These are phyloP conservation scores for Backusella westeae DNA, from an alignment of 192 early-diverging fungal species.

Conservation along the genomic window DNA sequence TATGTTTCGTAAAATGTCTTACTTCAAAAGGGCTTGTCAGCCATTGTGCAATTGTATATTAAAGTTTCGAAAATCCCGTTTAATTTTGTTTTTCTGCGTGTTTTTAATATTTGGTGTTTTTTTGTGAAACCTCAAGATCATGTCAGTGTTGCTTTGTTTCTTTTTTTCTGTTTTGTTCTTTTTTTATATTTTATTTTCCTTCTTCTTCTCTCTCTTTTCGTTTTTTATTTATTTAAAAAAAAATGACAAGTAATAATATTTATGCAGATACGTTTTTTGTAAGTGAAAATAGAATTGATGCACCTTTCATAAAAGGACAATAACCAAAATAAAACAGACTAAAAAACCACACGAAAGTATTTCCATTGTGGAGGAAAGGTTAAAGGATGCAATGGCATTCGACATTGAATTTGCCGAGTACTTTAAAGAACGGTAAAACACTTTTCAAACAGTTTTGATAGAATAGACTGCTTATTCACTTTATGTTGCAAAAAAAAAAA, in stretches of 20 bases:
- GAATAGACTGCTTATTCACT: not conserved
- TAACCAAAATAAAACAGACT: constrained; percentile 8
- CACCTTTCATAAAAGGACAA: not conserved
- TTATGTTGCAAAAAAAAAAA: too few species aligned
- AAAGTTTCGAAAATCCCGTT: too few species aligned
- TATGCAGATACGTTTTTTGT: not conserved
- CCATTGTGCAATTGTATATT: too few species aligned
- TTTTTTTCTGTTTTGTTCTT: too few species aligned
- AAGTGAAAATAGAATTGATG: not conserved
- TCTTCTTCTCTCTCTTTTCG: not conserved
- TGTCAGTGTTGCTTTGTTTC: too few species aligned
- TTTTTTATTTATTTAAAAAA: not conserved
- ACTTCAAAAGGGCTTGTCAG: too few species aligned
- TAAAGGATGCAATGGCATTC: constrained; percentile 38
- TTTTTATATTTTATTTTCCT: too few species aligned
- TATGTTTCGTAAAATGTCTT: too few species aligned
- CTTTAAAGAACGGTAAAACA: constrained; percentile 48
- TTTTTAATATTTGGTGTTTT: too few species aligned
- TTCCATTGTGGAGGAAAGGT: constrained; percentile 42
- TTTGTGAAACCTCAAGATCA: too few species aligned
- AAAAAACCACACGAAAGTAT: constrained; percentile 48
- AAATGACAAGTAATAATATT: not conserved
- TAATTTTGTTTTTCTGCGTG: too few species aligned
- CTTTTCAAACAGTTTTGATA: not conserved
- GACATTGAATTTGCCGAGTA: constrained; percentile 51